Conservation (phyloP, 371 early-diverging fungal genomes). For the Cokeromyces recurvatus region DNA sequence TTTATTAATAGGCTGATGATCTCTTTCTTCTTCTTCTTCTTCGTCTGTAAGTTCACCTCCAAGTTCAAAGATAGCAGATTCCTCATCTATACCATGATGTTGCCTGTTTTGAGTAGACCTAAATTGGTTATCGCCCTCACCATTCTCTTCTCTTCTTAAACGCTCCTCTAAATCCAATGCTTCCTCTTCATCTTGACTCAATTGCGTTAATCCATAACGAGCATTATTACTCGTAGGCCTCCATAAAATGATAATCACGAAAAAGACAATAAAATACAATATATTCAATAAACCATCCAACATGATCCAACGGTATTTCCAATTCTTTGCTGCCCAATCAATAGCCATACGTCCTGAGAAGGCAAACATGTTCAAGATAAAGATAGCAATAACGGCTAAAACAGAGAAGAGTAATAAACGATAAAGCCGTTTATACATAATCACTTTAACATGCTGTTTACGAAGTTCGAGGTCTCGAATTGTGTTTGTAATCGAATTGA, state of each 20-base stretch:
- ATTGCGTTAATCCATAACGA: constrained; percentile 62
- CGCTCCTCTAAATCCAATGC: constrained; percentile 56
- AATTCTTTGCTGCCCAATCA: constrained; percentile 74
- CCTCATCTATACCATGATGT: constrained; percentile 30
- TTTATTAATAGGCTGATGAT: constrained; percentile 16
- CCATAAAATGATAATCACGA: constrained; percentile 82
- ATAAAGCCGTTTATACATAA: constrained; percentile 88
- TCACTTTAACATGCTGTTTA: constrained; percentile 81
- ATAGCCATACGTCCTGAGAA: constrained; percentile 56
- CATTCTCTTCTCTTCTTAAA: constrained; percentile 43
- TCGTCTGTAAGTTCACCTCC: constrained; percentile 59
- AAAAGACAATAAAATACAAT: constrained; percentile 78
- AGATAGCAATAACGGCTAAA: constrained; percentile 66
- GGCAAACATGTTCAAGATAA: constrained; percentile 76
- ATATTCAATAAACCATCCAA: constrained; percentile 85
- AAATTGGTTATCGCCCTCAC: constrained; percentile 12
- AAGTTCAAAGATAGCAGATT: constrained; percentile 61
- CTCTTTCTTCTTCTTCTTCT: constrained; percentile 36
- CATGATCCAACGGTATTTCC: constrained; percentile 90
- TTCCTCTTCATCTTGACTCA: constrained; percentile 54
- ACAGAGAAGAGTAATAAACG: constrained; percentile 75
- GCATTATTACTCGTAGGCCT: constrained; percentile 90
- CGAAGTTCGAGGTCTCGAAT: constrained; percentile 52
- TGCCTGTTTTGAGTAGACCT: background rate
- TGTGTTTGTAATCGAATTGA: constrained; percentile 36